Percentiles rank a stretch among this genome's conserved stretches.
Conservation (phyloP, 306 rosid genomes). For the Acmispon strigosus region DNA sequence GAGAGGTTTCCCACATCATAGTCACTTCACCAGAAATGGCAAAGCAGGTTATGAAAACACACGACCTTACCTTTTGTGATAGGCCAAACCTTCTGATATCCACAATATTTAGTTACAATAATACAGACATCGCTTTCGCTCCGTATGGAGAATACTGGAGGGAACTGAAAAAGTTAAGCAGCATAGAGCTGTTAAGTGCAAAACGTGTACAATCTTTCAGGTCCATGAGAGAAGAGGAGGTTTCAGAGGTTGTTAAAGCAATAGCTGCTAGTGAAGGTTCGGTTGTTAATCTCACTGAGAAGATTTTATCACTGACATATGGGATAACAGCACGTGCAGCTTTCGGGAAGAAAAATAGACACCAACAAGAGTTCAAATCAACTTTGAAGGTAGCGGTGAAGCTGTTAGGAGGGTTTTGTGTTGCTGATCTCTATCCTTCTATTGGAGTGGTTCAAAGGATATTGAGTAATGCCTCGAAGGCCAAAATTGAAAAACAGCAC, state of each 20-base stretch:
- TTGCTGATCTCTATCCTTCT: too few species aligned
- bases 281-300: too few species aligned
- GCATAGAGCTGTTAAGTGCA: conserved; percentile 7
- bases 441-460: not conserved
- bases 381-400: too few species aligned
- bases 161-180: conserved; percentile 22
- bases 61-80: not conserved
- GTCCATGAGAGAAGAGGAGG: conserved; percentile 21
- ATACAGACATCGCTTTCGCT: not conserved
- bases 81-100: not conserved
- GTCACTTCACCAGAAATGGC: not conserved
- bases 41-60: not conserved
- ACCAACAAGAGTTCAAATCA: too few species aligned
- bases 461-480: too few species aligned
- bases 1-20: conserved; percentile 2
- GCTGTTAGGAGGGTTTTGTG: too few species aligned
- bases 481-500: not conserved
- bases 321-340: too few species aligned
- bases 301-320: too few species aligned
- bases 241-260: not conserved
- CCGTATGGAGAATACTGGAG: conserved; percentile 20
- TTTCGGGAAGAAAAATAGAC: too few species aligned
- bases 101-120: not conserved
- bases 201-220: conserved; percentile 20
- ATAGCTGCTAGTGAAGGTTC: too few species aligned